phyloP scores from a whole-genome alignment of 352 stramenopile genomes.

The Phytophthora litchii region DNA sequence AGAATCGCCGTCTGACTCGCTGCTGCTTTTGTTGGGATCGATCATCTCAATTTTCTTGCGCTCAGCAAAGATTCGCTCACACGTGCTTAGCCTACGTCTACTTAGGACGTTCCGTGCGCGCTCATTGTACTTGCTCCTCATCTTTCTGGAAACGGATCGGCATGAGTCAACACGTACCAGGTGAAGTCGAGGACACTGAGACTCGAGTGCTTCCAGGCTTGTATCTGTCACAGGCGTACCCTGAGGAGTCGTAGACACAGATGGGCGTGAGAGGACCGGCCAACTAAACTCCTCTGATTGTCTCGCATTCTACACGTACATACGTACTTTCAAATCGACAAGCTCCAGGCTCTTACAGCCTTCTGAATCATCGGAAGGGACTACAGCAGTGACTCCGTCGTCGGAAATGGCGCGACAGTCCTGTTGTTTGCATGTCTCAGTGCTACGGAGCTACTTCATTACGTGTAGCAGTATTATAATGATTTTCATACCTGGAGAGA shows the following conservation, averaged over 20 bases:
- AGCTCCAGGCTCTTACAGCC: conserved; percentile 50
- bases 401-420: conserved; percentile 64
- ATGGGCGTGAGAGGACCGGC: background rate
- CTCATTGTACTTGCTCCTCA: conserved; percentile 49
- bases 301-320: background rate
- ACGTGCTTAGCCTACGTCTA: conserved; percentile 31
- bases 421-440: conserved; percentile 17
- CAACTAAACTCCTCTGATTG: no score
- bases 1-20: conserved; percentile 39
- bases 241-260: conserved; percentile 20
- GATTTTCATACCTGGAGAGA: conserved; percentile 78
- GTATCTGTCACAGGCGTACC: conserved; percentile 58
- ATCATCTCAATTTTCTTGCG: conserved; percentile 48
- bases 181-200: conserved; percentile 40
- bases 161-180: conserved; percentile 78
- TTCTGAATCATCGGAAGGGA: conserved; percentile 19
- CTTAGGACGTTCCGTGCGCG: conserved; percentile 22
- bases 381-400: conserved; percentile 45
- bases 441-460: no score
- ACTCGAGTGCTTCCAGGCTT: conserved; percentile 48
- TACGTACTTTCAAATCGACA: conserved; percentile 67
- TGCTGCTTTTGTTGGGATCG: conserved; percentile 37
- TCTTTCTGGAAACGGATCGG: conserved; percentile 59
- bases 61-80: conserved; percentile 42
- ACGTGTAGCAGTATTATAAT: no score